These are phyloP conservation scores for Ustanciosporium gigantosporum DNA, from an alignment of 1,284 basidiomycete genomes.

Conservation along the genomic window DNA sequence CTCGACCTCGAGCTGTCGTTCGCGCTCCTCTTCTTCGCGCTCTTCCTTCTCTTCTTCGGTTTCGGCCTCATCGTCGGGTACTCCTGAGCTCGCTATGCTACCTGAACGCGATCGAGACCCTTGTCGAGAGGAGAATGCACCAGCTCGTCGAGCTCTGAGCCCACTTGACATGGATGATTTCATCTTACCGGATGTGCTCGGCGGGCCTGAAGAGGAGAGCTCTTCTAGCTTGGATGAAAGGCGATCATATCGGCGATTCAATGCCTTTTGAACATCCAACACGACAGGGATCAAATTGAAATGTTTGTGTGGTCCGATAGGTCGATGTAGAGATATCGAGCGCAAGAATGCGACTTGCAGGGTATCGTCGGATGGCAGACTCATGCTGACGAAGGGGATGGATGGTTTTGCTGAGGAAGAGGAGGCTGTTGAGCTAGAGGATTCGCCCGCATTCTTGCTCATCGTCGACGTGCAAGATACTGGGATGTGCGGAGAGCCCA, in stretches of 20 bases:
- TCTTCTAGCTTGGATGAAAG: constrained; percentile 23
- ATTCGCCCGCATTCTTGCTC: no score
- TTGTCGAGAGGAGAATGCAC: constrained; percentile 5
- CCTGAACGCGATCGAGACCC: constrained; percentile 28
- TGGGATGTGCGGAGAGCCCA: no score
- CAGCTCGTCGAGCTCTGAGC: constrained; percentile 1
- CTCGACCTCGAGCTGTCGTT: constrained; percentile 23
- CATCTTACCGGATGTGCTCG: constrained; percentile 17
- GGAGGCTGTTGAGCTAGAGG: no score
- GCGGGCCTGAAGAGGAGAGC: constrained; percentile 22
- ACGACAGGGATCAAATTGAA: constrained; percentile 51
- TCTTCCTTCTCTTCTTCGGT: constrained; percentile 7
- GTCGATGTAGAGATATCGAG: constrained; percentile 40
- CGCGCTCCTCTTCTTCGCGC: constrained; percentile 21
- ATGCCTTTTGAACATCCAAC: constrained; percentile 29
- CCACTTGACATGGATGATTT: background rate
- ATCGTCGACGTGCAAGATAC: no score
- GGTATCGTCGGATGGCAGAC: constrained; percentile 22
- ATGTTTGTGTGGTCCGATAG: constrained; percentile 51
- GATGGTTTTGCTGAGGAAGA: no score
- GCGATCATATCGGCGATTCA: constrained; percentile 15
- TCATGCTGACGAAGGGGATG: background rate
- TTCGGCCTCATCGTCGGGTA: background rate
- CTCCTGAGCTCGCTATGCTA: constrained; percentile 26
- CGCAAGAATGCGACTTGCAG: constrained; percentile 48